Conservation (phyloP, 768 basidiomycete species). For the Pulveroboletus sp. region DNA sequence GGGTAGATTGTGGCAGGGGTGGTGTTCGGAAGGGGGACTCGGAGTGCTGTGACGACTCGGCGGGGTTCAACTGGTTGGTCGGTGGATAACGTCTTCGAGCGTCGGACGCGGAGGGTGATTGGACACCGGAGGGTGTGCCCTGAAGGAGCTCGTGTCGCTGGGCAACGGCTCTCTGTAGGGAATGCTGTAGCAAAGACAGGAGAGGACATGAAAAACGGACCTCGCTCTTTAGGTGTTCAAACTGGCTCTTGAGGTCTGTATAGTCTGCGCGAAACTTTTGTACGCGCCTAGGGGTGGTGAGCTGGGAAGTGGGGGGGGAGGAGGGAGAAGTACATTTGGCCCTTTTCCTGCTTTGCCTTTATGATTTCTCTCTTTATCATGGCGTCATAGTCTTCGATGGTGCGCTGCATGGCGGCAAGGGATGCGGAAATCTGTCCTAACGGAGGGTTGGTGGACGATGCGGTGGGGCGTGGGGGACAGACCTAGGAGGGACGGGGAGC, state of each 20-base stretch:
- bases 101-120: slow-evolving; percentile 37
- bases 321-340: slow-evolving; percentile 62
- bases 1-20: no score
- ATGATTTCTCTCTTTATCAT: slow-evolving; percentile 97
- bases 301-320: slow-evolving; percentile 1
- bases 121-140: slow-evolving; percentile 36
- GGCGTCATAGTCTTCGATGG: slow-evolving; percentile 95
- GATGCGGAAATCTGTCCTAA: slow-evolving; percentile 98
- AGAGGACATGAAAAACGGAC: slow-evolving; percentile 16
- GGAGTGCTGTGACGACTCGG: slow-evolving; percentile 55
- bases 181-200: neutral
- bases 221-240: slow-evolving; percentile 72
- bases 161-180: slow-evolving; percentile 50
- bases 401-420: slow-evolving; percentile 87
- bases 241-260: slow-evolving; percentile 72
- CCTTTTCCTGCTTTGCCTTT: slow-evolving; percentile 95
- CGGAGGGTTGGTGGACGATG: slow-evolving; percentile 20
- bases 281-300: slow-evolving; percentile 61
- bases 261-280: slow-evolving; percentile 91
- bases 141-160: slow-evolving; percentile 65
- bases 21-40: slow-evolving; percentile 82
- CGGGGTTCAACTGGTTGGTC: slow-evolving; percentile 30
- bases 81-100: slow-evolving; percentile 61
- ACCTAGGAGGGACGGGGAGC: slow-evolving; percentile 81
- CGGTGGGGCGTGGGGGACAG: slow-evolving; percentile 22